A percentile compares a stretch with the other conserved stretches of the same genome.
Evolutionary conservation across 371 early-diverging fungal species (phyloP).

Genomic region (Syncephalastrum sp.): DNA sequence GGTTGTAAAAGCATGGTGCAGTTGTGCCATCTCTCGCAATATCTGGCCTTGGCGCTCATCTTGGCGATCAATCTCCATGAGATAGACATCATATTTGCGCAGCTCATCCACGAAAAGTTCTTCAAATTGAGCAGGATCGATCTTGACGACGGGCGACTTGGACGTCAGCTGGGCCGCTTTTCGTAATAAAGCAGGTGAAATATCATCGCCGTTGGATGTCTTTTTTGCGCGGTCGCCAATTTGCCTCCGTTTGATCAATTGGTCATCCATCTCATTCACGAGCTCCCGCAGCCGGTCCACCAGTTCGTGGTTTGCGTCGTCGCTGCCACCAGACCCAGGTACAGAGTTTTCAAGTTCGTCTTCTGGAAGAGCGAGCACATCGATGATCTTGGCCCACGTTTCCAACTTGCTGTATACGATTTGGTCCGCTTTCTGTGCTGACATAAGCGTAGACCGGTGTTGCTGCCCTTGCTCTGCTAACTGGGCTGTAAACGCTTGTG

Average conservation of each 20-base stretch:
- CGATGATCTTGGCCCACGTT: slow-evolving; percentile 52
- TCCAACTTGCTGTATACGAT: slow-evolving; percentile 65
- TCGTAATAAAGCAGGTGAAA: slow-evolving; percentile 49
- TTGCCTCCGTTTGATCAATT: slow-evolving; percentile 24
- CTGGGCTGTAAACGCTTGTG: slow-evolving; percentile 58
- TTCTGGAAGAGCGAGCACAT: slow-evolving; percentile 27
- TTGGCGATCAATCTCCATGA: slow-evolving; percentile 58
- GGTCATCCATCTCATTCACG: slow-evolving; percentile 34
- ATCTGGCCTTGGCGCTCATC: slow-evolving; percentile 61
- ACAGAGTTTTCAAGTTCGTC: slow-evolving; percentile 44
- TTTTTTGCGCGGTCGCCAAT: slow-evolving; percentile 30
- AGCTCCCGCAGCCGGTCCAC: slow-evolving; percentile 20
- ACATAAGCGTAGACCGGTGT: slow-evolving; percentile 63
- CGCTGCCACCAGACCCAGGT: slow-evolving; percentile 9
- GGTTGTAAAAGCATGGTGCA: slow-evolving; percentile 59
- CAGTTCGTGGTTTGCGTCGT: slow-evolving; percentile 8
- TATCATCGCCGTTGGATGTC: slow-evolving; percentile 70
- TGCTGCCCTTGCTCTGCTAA: slow-evolving; percentile 62
- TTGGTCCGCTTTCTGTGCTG: slow-evolving; percentile 69
- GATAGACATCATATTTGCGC: slow-evolving; percentile 65
- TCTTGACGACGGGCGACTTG: slow-evolving; percentile 63
- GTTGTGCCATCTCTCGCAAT: slow-evolving; percentile 47
- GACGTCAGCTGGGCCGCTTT: slow-evolving; percentile 51
- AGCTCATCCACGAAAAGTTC: slow-evolving; percentile 69
- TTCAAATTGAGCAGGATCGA: slow-evolving; percentile 82